Conservation (phyloP, 331 rosid species). For the Spiraea crenata region DNA sequence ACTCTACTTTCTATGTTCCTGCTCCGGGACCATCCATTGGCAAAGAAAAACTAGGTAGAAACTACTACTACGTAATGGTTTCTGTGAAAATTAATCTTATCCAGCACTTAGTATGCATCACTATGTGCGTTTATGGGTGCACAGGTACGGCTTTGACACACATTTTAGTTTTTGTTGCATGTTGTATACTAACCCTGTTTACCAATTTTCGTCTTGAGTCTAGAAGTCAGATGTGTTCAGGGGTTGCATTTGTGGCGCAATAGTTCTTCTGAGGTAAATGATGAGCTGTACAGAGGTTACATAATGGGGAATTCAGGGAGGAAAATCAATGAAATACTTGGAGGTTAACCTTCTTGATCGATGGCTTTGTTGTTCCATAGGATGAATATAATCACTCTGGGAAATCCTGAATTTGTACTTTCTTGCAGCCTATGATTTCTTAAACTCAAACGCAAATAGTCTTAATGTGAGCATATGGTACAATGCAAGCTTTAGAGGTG, state of each 20-base stretch:
- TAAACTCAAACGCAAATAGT: conserved; percentile 43
- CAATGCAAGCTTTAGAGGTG: conserved; percentile 36
- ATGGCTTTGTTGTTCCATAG: conserved; percentile 19
- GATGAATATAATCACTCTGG: background rate
- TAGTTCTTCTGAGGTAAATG: conserved; percentile 46
- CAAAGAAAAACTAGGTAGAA: no score
- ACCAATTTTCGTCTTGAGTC: conserved; percentile 11
- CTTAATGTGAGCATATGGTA: conserved; percentile 61
- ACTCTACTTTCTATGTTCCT: conserved; percentile 37
- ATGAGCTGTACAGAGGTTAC: conserved; percentile 48
- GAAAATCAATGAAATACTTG: conserved; percentile 35
- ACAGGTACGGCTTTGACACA: no score
- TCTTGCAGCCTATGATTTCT: conserved; percentile 62
- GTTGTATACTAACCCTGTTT: background rate
- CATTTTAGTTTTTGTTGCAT: background rate
- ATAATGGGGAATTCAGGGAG: conserved; percentile 33
- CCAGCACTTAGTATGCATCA: no score
- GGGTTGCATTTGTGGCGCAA: conserved; percentile 29
- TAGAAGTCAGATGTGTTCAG: conserved; percentile 45
- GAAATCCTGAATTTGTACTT: conserved; percentile 22
- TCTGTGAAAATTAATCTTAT: no score
- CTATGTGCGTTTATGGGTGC: no score
- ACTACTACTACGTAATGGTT: no score
- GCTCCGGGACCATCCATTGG: background rate
- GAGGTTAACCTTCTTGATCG: conserved; percentile 42